phyloP scores from a whole-genome alignment of 2,329 filamentous ascomycete genomes.

The Lasiodiplodia hormozganensis region DNA sequence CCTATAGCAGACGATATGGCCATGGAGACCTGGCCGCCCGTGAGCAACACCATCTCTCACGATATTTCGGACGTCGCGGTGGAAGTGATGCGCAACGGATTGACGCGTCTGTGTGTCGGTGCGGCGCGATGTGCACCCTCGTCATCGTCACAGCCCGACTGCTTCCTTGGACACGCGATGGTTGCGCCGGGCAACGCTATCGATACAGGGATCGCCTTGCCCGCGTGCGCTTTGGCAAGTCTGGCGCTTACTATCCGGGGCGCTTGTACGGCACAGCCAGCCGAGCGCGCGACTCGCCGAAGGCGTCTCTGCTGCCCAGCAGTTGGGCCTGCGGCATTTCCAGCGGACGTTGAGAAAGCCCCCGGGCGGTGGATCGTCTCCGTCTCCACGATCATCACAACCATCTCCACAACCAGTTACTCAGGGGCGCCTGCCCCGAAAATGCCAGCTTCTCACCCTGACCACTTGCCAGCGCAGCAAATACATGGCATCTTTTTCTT shows the following conservation, averaged over 20 bases:
- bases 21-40: constrained; percentile 73
- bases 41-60: constrained; percentile 61
- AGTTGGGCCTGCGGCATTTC: constrained; percentile 16
- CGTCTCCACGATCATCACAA: constrained; percentile 15
- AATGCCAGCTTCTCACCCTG: constrained; percentile 22
- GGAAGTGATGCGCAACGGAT: constrained; percentile 8
- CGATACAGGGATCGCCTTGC: not conserved
- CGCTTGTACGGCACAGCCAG: not conserved
- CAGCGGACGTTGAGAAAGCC: not conserved
- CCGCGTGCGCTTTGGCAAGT: not conserved
- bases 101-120: constrained; percentile 9
- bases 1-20: constrained; percentile 69
- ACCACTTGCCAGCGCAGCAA: not conserved
- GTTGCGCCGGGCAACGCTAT: constrained; percentile 26
- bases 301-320: not conserved
- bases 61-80: not conserved
- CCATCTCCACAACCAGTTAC: constrained; percentile 27
- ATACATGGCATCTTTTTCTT: not conserved
- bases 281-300: not conserved
- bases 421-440: constrained; percentile 12
- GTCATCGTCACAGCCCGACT: not conserved
- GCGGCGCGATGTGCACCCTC: not conserved
- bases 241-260: not conserved
- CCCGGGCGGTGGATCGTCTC: not conserved
- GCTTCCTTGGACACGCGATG: not conserved